phyloP scores from a whole-genome alignment of 2,329 filamentous ascomycete species.

The Epichloe brachyelytri region DNA sequence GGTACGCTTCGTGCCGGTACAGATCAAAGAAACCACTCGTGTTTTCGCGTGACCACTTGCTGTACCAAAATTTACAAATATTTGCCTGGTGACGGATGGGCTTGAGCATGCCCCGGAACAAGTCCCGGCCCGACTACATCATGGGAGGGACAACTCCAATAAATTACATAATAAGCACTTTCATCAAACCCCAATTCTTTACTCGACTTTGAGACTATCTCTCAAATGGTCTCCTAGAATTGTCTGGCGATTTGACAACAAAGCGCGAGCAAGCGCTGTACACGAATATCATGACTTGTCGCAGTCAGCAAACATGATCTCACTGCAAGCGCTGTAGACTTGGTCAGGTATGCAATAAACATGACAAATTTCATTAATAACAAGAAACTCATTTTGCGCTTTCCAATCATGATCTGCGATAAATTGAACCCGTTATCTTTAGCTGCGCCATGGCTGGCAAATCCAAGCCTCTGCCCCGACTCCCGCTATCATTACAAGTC shows the following conservation, averaged over 20 bases:
- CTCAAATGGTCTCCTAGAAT: too few relatives aligned
- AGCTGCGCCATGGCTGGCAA: not conserved
- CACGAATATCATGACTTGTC: too few relatives aligned
- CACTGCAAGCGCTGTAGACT: not conserved
- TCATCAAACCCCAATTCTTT: not conserved
- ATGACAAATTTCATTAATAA: not conserved
- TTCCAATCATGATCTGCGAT: not conserved
- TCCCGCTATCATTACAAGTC: not conserved
- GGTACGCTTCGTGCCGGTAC: not conserved
- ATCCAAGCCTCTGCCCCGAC: not conserved
- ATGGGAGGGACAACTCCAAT: not conserved
- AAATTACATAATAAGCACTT: not conserved
- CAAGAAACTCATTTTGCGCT: not conserved
- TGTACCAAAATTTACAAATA: slow-evolving; percentile 4
- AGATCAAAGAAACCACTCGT: not conserved
- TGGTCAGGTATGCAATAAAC: not conserved
- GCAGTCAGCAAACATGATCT: not conserved
- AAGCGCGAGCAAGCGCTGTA: too few relatives aligned
- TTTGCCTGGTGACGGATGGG: not conserved
- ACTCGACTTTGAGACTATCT: too few relatives aligned
- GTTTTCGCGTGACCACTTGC: slow-evolving; percentile 3
- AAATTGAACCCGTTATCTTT: not conserved
- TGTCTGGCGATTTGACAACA: too few relatives aligned
- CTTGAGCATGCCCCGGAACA: slow-evolving; percentile 8
- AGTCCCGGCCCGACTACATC: slow-evolving; percentile 6